Base-by-base conservation (phyloP, 805 yeast genomes). In the Tetrapisispora taiwanensis region DNA sequence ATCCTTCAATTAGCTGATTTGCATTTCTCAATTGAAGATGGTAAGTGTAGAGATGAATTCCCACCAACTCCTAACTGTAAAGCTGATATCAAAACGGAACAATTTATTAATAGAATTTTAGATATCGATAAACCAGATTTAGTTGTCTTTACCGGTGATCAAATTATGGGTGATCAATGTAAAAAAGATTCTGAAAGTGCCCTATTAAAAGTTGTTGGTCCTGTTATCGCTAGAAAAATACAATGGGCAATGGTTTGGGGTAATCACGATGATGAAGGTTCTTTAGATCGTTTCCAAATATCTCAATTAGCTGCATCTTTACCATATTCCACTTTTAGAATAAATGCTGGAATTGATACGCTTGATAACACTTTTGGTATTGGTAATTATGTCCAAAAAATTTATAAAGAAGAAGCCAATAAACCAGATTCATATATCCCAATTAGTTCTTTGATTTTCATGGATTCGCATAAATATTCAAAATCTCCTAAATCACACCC, bases 191-290 rank as follows among this genome's bases (percentile, higher is more conserved):
- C 96, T 0, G 81, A 81, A 52, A 79, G 95, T 0, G 78, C 96
- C 0, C 53, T 87, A n/a, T 71, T 82, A 47, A 90, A 92, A 58
- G 86, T 81, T 0, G 70, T 83, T 9, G 68, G 72, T 10, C 94
- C 95, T 0, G 75, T 86, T 24, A 73, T 89, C 20, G 54, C 66
- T 14, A 67, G 84, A 39, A 63, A 72, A 41, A 82, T 89, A 8
- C 97, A 97, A 3, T 92, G 75, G 69, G 90, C 96, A 0, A 71
- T 84, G 51, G 78, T 81, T 8, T 72, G 90, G 69, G 98, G 98
- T 0, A 92, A 92, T 60, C 98, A 92, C 60, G 98, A 92, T 60
- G 92, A 83, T 56, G 95, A 89, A 64, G 90, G 95, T 0, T 73
- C 80, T 4, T 53, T 87, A 46, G 48, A 68, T 14, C 72, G 95